Percentiles rank a stretch among this genome's conserved stretches.
Conservation (phyloP, 257 asterid genomes). For the Gardenia jasminoides region DNA sequence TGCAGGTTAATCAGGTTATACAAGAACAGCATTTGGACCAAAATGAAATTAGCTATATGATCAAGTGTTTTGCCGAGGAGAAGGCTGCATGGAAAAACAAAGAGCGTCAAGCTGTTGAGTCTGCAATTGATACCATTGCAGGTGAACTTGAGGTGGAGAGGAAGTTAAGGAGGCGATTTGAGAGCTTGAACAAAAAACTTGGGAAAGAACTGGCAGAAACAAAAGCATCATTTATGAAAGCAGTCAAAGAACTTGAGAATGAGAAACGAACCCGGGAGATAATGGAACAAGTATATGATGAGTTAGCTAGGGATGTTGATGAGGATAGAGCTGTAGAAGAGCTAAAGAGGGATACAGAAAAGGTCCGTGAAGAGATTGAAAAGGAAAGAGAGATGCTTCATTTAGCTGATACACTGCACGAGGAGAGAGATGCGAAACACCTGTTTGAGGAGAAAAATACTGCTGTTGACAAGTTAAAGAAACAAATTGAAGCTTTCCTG, state of each 20-base stretch:
- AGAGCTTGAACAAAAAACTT: slow-evolving; percentile 78
- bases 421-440: slow-evolving; percentile 60
- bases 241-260: slow-evolving; percentile 58
- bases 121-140: slow-evolving; percentile 54
- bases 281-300: slow-evolving; percentile 66
- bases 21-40: slow-evolving; percentile 67
- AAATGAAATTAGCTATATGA: slow-evolving; percentile 57
- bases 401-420: slow-evolving; percentile 52
- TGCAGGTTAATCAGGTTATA: slow-evolving; percentile 75
- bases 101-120: slow-evolving; percentile 56
- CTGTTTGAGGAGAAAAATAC: slow-evolving; percentile 63
- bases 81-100: slow-evolving; percentile 75
- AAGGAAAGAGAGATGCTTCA: slow-evolving; percentile 65
- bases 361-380: slow-evolving; percentile 51
- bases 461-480: slow-evolving; percentile 67
- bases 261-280: slow-evolving; percentile 79
- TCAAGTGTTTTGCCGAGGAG: slow-evolving; percentile 80
- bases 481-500: slow-evolving; percentile 71
- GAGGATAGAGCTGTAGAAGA: slow-evolving; percentile 52
- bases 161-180: slow-evolving; percentile 63
- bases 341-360: slow-evolving; percentile 50
- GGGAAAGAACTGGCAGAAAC: slow-evolving; percentile 70
- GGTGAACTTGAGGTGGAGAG: slow-evolving; percentile 75
- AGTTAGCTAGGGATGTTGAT: slow-evolving; percentile 58
- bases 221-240: slow-evolving; percentile 54